Evolutionary conservation across 257 asterid genomes (phyloP).

Genomic region (Gentiana straminea): DNA sequence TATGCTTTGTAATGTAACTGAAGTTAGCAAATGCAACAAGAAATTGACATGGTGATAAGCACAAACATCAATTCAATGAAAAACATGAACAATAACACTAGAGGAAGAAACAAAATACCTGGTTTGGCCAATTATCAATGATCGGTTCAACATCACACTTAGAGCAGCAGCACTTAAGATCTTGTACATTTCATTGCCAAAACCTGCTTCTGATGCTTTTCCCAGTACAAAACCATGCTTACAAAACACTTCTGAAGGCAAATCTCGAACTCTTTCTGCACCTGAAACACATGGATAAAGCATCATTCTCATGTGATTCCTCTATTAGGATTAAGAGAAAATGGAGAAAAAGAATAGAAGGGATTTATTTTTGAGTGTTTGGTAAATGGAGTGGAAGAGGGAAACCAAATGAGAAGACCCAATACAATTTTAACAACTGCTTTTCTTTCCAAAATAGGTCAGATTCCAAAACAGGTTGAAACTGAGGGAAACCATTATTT

Average conservation of each 20-base stretch:
- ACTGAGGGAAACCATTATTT: too few relatives aligned
- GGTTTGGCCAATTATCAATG: constrained; percentile 98
- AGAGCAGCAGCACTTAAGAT: constrained; percentile 84
- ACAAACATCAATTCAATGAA: constrained; percentile 12
- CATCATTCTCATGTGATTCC: too few relatives aligned
- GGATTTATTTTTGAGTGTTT: too few relatives aligned
- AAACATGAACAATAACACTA: constrained; percentile 56
- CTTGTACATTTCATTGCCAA: constrained; percentile 95
- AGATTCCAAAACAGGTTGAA: too few relatives aligned
- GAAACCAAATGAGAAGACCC: too few relatives aligned
- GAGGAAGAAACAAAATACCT: constrained; percentile 99
- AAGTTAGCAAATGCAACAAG: background rate
- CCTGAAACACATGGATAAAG: constrained; percentile 27
- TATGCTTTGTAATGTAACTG: too few relatives aligned
- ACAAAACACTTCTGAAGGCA: constrained; percentile 75
- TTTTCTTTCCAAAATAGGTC: too few relatives aligned
- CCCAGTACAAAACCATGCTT: constrained; percentile 84
- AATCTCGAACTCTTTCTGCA: constrained; percentile 58
- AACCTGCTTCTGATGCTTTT: constrained; percentile 97
- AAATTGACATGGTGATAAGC: background rate
- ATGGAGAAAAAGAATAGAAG: too few relatives aligned
- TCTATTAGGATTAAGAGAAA: too few relatives aligned
- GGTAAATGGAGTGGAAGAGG: too few relatives aligned
- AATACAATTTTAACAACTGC: too few relatives aligned
- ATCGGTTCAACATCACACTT: constrained; percentile 96